Conservation (phyloP, 2,329 filamentous ascomycete species). For the Blumeriella jaapii region DNA sequence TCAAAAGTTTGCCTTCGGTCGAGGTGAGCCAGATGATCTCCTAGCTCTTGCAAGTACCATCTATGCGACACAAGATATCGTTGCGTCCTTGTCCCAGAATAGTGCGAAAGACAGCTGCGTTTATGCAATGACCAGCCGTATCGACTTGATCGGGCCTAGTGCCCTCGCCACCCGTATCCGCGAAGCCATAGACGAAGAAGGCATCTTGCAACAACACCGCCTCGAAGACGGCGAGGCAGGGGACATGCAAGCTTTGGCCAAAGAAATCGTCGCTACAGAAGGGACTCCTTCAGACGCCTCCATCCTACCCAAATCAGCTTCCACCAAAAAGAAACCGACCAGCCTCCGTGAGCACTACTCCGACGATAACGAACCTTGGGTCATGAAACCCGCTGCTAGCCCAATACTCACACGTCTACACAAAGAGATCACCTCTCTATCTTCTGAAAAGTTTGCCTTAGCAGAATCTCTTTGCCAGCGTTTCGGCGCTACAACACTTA, state of each 20-base stretch:
- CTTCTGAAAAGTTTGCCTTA: slow-evolving; percentile 48
- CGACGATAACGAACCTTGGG: slow-evolving; percentile 49
- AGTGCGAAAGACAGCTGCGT: slow-evolving; percentile 29
- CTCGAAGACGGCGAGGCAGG: slow-evolving; percentile 61
- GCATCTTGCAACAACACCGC: slow-evolving; percentile 68
- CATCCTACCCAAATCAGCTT: slow-evolving; percentile 28
- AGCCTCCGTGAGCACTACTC: slow-evolving; percentile 47
- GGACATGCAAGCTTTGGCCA: slow-evolving; percentile 61
- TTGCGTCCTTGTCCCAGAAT: slow-evolving; percentile 34
- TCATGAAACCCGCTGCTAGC: slow-evolving; percentile 61
- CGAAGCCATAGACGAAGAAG: slow-evolving; percentile 83
- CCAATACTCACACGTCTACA: slow-evolving; percentile 55
- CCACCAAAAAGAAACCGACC: slow-evolving; percentile 32
- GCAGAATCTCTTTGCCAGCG: slow-evolving; percentile 48
- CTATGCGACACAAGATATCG: slow-evolving; percentile 56
- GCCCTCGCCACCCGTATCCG: slow-evolving; percentile 61
- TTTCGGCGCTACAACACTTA: slow-evolving; percentile 53
- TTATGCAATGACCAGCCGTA: slow-evolving; percentile 38
- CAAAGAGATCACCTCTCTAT: slow-evolving; percentile 46
- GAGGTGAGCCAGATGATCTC: slow-evolving; percentile 86
- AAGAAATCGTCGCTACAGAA: slow-evolving; percentile 57
- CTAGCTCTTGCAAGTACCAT: slow-evolving; percentile 76
- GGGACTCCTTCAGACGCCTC: slow-evolving; percentile 46
- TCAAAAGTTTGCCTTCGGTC: slow-evolving; percentile 86
- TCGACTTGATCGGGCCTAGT: slow-evolving; percentile 55